phyloP scores from a whole-genome alignment of 495 filamentous ascomycete species.

The Rhizodiscina lignyota region DNA sequence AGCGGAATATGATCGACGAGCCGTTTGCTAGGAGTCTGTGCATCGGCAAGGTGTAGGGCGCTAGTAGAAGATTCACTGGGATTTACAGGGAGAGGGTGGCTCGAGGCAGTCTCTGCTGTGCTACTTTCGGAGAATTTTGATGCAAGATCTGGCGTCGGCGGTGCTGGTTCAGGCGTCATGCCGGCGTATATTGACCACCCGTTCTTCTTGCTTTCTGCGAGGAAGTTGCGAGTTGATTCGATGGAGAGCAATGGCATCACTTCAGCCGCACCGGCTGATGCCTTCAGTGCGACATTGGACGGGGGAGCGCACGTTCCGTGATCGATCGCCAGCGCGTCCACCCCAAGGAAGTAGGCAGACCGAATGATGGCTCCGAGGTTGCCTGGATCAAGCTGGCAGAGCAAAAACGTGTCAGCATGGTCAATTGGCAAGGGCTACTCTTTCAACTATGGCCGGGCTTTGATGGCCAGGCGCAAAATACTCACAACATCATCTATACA shows the following conservation, averaged over 20 bases:
- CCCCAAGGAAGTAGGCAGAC: conserved; percentile 70
- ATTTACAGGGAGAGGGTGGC: neutral
- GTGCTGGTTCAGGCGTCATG: neutral
- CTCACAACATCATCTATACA: conserved; percentile 59
- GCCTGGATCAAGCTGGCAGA: conserved; percentile 50
- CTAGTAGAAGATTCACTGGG: neutral
- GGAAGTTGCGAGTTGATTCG: conserved; percentile 45
- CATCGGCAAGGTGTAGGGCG: neutral
- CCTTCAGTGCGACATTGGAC: conserved; percentile 63
- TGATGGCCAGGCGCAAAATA: neutral
- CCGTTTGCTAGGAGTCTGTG: conserved; percentile 1
- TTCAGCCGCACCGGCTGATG: conserved; percentile 75
- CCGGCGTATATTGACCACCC: conserved; percentile 82
- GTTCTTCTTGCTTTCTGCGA: conserved; percentile 42
- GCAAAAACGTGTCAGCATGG: conserved; percentile 4
- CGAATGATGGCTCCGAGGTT: conserved; percentile 84
- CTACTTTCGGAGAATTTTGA: neutral
- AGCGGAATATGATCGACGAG: conserved; percentile 25
- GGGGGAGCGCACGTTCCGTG: conserved; percentile 36
- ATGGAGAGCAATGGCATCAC: conserved; percentile 53
- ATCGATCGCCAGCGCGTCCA: conserved; percentile 37
- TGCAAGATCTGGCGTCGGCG: neutral
- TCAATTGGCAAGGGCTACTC: neutral
- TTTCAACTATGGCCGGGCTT: neutral
- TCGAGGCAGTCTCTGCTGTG: conserved; percentile 6